Evolutionary conservation across 2,329 filamentous ascomycete species (phyloP).

Genomic region (Penicillium sp.): DNA sequence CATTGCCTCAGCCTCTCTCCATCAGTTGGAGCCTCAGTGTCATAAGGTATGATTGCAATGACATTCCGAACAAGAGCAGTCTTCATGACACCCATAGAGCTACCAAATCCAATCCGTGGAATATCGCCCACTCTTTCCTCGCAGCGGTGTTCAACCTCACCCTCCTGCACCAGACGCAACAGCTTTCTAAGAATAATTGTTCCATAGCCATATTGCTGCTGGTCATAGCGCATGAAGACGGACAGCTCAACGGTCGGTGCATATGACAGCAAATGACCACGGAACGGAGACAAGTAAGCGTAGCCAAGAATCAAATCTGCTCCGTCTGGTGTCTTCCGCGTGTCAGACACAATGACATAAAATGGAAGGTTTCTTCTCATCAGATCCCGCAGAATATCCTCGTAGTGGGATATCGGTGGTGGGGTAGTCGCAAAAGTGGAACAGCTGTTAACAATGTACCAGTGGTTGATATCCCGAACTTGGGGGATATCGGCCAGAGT

Average conservation of each 20-base stretch:
- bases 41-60: slow-evolving; percentile 42
- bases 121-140: slow-evolving; percentile 5
- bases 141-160: slow-evolving; percentile 16
- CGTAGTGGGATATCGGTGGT: slow-evolving; percentile 30
- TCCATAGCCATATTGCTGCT: slow-evolving; percentile 36
- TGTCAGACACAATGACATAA: slow-evolving; percentile 35
- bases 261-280: slow-evolving; percentile 39
- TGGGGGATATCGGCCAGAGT: slow-evolving; percentile 35
- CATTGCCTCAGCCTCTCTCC: slow-evolving; percentile 39
- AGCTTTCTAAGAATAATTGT: slow-evolving; percentile 32
- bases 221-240: slow-evolving; percentile 40
- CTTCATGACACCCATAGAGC: background rate
- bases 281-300: slow-evolving; percentile 38
- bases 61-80: slow-evolving; percentile 29
- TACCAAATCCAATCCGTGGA: slow-evolving; percentile 1
- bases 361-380: slow-evolving; percentile 35
- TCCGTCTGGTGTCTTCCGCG: slow-evolving; percentile 1
- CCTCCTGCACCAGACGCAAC: slow-evolving; percentile 27
- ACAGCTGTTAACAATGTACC: slow-evolving; percentile 41
- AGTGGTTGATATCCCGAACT: slow-evolving; percentile 36
- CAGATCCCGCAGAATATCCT: slow-evolving; percentile 30
- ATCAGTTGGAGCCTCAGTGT: slow-evolving; percentile 32
- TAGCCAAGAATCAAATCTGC: slow-evolving; percentile 34
- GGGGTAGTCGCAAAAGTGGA: slow-evolving; percentile 34
- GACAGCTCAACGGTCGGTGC: slow-evolving; percentile 43